These are phyloP conservation scores for Eutrema salsugineum DNA, from an alignment of 441 rosid species.

Conservation along the genomic window DNA sequence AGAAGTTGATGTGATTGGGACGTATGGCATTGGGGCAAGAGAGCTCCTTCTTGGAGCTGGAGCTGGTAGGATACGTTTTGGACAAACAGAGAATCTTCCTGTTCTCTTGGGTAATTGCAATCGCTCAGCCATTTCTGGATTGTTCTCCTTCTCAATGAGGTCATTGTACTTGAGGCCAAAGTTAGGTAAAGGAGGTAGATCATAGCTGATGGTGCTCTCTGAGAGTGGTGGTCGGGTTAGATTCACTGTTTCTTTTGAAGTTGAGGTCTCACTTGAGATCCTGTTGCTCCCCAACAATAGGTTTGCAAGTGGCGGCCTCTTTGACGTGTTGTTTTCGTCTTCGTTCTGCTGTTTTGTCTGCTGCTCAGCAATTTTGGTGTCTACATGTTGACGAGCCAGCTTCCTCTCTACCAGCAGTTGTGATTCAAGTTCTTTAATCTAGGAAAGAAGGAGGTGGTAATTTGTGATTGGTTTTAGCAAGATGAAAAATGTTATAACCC, in stretches of 20 bases:
- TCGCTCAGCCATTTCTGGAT: slow-evolving; percentile 59
- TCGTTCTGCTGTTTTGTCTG: slow-evolving; percentile 50
- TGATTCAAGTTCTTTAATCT: slow-evolving; percentile 88
- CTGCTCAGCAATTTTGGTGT: slow-evolving; percentile 79
- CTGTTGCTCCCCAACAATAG: slow-evolving; percentile 40
- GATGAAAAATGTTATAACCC: neutral
- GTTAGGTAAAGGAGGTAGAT: slow-evolving; percentile 39
- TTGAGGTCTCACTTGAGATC: slow-evolving; percentile 38
- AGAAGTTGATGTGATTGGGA: slow-evolving; percentile 34
- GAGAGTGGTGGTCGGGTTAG: slow-evolving; percentile 31
- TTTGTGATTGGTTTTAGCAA: slow-evolving; percentile 2
- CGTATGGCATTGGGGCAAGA: slow-evolving; percentile 59
- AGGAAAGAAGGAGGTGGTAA: slow-evolving; percentile 23
- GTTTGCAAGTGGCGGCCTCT: slow-evolving; percentile 54
- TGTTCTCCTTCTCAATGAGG: slow-evolving; percentile 81
- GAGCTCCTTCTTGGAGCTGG: slow-evolving; percentile 80
- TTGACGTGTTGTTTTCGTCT: slow-evolving; percentile 41
- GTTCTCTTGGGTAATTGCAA: slow-evolving; percentile 56
- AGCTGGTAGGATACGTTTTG: slow-evolving; percentile 38
- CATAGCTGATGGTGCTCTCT: slow-evolving; percentile 38
- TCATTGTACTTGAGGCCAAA: slow-evolving; percentile 39
- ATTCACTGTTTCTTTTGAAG: slow-evolving; percentile 40
- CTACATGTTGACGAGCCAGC: slow-evolving; percentile 94
- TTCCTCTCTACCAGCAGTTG: slow-evolving; percentile 92
- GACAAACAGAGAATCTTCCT: slow-evolving; percentile 76